Conservation (phyloP, 225 moss, liverwort and hornwort species). For the Marchantia paleacea region DNA sequence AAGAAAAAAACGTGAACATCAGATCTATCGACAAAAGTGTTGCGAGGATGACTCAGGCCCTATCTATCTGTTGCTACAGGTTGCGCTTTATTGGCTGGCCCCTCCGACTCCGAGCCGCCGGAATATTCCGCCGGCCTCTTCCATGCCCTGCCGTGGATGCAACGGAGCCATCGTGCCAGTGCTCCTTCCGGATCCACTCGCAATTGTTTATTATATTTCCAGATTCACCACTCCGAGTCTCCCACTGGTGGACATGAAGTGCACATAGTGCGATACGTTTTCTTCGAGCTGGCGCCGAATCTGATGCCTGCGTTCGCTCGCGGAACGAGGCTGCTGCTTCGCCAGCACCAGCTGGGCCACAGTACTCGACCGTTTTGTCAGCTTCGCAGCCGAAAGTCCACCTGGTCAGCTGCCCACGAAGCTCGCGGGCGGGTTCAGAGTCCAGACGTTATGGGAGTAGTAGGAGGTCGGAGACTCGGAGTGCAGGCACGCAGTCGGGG, state of each 20-base stretch:
- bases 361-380: no score
- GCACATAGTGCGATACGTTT: not conserved
- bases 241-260: not conserved
- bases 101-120: not conserved
- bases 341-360: no score
- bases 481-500: no score
- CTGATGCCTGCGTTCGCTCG: not conserved
- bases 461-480: no score
- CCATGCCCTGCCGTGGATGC: not conserved
- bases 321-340: no score
- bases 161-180: not conserved
- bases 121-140: constrained; percentile 11
- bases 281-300: not conserved
- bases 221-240: no score
- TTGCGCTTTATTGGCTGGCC: not conserved
- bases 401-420: no score
- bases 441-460: no score
- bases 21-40: not conserved
- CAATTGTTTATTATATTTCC: not conserved
- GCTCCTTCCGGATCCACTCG: not conserved
- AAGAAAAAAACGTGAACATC: not conserved
- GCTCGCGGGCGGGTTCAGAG: no score
- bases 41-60: not conserved
- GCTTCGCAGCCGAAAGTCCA: no score
- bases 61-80: constrained; percentile 7